Evolutionary conservation across 108 stramenopile genomes (phyloP), one percentile per base, ranked within the genome.

Genomic region (Skeletonema potamos): DNA sequence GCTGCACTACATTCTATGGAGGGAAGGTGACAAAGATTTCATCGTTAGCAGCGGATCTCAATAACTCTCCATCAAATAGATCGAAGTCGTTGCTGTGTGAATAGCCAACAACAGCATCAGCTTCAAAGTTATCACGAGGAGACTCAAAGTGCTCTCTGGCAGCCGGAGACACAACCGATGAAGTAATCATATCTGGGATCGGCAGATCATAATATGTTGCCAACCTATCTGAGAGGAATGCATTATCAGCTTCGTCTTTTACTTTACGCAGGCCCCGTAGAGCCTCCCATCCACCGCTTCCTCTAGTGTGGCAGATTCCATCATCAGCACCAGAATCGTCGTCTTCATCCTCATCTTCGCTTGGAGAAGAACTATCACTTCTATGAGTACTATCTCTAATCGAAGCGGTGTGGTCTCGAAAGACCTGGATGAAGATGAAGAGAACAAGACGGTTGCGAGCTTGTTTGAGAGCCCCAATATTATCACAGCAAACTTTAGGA

Each of bases 51-150:
- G 1, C 20, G 22, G 48, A 51, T 51, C 22, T 51, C 48, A 86
- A 64, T 20, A 84, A 44, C 11, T 84, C 80, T 27, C 70, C 84
- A 22, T 84, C 77, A 70, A 81, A 77, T 3, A 73, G 72, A 69
- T 81, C 80, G 33, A 81, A 77, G 27, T 73, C 80, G 28, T 20
- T 60, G n/a, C n/a, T n/a, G n/a, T n/a, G n/a, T 44, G 66, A 36
- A 30, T 22, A 2, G 48, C 20, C 22, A 9, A 20, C 48, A 51
- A 1, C 18, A 46, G 18, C 18, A 20, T 8, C 22, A 51, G 22
- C 22, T 22, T 17, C 48, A 24, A 51, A 51, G 39, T 22, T 17
- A 46, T 46, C 18, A 18, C 44, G 36, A 37, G 9, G 10, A 37
- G 36, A 37, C 11, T 37, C 36, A 37, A 41, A 13, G 39, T 10